Percentiles rank a stretch among this genome's conserved stretches.
Conservation (phyloP, 106 monocot genomes). For the Xerophyta viscosa region DNA sequence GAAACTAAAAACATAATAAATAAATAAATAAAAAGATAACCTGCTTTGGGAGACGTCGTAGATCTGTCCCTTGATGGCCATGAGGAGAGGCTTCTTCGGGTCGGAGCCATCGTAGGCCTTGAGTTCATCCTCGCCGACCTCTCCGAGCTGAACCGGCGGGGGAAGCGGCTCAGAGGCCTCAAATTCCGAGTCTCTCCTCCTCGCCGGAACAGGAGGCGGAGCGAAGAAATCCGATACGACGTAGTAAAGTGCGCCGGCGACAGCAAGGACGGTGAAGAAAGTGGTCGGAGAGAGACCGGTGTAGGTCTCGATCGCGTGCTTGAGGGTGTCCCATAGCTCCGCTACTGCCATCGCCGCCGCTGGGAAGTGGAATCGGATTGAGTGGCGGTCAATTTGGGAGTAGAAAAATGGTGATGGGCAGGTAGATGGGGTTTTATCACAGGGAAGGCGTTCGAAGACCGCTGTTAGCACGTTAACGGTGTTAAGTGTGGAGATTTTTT, state of each 20-base stretch:
- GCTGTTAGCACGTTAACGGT: too few species aligned
- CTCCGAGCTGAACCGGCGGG: slow-evolving; percentile 52
- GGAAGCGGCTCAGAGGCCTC: slow-evolving; percentile 25
- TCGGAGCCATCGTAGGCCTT: slow-evolving; percentile 50
- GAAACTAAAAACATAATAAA: not conserved
- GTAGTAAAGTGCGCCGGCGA: slow-evolving; percentile 28
- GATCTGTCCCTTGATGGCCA: slow-evolving; percentile 73
- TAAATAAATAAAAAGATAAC: slow-evolving; percentile 3
- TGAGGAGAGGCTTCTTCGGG: slow-evolving; percentile 53
- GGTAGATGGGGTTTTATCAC: too few species aligned
- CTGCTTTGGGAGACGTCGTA: slow-evolving; percentile 67
- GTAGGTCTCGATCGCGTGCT: slow-evolving; percentile 36
- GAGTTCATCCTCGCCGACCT: slow-evolving; percentile 45
- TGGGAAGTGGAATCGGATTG: too few species aligned
- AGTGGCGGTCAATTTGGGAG: too few species aligned
- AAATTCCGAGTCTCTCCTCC: not conserved
- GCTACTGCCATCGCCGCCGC: slow-evolving; percentile 20
- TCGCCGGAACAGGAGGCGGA: slow-evolving; percentile 1
- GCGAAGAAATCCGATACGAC: slow-evolving; percentile 16
- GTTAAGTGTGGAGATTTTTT: too few species aligned
- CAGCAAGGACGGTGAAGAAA: slow-evolving; percentile 35
- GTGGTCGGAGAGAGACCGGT: slow-evolving; percentile 39
- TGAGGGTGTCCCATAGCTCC: slow-evolving; percentile 26
- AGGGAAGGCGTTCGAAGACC: too few species aligned
- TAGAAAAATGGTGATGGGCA: too few species aligned